Conservation (phyloP, 192 early-diverging fungal genomes). For the Gaertneriomyces sp. region DNA sequence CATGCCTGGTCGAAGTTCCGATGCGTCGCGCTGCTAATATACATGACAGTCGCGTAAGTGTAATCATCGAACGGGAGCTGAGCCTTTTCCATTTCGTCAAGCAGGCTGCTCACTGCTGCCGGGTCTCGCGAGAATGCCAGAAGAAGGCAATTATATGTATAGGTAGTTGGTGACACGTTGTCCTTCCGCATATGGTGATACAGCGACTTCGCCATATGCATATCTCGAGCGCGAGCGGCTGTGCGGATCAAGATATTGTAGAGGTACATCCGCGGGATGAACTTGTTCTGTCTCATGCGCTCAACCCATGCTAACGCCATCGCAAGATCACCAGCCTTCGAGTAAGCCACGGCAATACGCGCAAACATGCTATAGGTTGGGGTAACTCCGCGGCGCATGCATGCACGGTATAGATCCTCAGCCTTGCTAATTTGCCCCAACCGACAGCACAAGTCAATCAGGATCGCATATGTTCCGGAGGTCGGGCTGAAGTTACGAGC, state of each 20-base stretch:
- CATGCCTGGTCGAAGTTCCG: constrained; percentile 11
- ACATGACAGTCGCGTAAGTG: constrained; percentile 14
- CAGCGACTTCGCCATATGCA: constrained; percentile 1
- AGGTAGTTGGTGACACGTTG: not conserved
- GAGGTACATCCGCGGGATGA: constrained; percentile 12
- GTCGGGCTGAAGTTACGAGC: not conserved
- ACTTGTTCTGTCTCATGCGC: not conserved
- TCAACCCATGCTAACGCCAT: constrained; percentile 1
- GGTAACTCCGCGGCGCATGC: not conserved
- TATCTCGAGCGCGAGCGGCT: not conserved
- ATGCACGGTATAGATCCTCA: not conserved
- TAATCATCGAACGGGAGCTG: constrained; percentile 7
- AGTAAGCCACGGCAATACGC: constrained; percentile 5
- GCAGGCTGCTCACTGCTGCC: not conserved
- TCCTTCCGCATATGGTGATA: constrained; percentile 9
- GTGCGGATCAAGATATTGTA: constrained; percentile 16
- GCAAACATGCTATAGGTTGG: constrained; percentile 8
- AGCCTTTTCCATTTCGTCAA: constrained; percentile 6
- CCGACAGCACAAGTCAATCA: constrained; percentile 2
- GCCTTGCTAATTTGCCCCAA: not conserved
- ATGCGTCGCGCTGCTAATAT: constrained; percentile 3
- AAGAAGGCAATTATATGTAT: constrained; percentile 20
- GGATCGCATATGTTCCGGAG: constrained; percentile 10
- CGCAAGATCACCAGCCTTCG: constrained; percentile 3
- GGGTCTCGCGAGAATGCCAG: constrained; percentile 1